Evolutionary conservation across 768 basidiomycete genomes (phyloP).

Genomic region (Boletus rufocinnamomeus): DNA sequence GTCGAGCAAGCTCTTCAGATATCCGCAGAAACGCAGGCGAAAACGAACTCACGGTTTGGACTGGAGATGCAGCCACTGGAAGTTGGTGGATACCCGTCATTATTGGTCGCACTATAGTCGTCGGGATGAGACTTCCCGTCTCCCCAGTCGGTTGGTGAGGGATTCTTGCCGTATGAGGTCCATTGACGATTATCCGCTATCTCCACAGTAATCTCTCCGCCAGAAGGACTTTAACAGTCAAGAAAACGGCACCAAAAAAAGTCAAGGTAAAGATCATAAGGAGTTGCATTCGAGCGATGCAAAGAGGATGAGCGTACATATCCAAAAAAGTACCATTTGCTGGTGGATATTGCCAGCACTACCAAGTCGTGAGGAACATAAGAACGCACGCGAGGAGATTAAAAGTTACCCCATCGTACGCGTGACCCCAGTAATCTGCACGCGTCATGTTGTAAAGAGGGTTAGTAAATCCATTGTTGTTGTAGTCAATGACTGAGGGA

Average conservation of each 20-base stretch:
- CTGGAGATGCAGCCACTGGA: background rate
- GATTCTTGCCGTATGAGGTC: background rate
- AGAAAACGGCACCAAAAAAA: background rate
- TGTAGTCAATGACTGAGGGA: background rate
- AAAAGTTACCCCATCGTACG: background rate
- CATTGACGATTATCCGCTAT: conserved; percentile 3
- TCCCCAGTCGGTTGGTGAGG: background rate
- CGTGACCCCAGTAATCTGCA: conserved; percentile 12
- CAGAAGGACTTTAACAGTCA: conserved; percentile 2
- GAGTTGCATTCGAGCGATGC: background rate
- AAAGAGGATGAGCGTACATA: conserved; percentile 9
- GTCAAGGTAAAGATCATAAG: background rate
- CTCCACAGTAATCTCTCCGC: background rate
- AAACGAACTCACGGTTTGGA: conserved; percentile 18
- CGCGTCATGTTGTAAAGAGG: conserved; percentile 5
- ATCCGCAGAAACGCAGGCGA: background rate
- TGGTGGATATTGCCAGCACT: too few species aligned
- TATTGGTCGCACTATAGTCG: background rate
- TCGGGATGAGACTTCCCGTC: conserved; percentile 8
- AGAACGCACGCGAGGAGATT: background rate
- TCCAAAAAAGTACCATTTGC: too few species aligned
- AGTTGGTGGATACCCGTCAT: background rate
- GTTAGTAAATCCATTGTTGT: background rate
- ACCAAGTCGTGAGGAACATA: background rate
- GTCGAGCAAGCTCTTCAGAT: background rate